These are phyloP conservation scores for Annulohypoxylon bovei DNA, from an alignment of 495 filamentous ascomycete genomes.

Conservation along the genomic window DNA sequence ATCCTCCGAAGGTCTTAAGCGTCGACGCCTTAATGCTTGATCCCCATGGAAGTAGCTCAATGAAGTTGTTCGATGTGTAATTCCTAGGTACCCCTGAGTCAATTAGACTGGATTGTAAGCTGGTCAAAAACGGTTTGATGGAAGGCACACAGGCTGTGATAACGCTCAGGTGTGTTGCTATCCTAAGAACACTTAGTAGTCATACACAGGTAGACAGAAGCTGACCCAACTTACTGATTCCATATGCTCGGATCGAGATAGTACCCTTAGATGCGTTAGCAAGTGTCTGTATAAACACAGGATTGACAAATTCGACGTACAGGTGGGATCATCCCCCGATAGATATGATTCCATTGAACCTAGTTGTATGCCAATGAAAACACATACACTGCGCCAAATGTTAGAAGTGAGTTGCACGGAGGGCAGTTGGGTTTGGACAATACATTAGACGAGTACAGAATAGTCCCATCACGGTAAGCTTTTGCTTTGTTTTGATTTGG, in stretches of 20 bases:
- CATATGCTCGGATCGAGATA: constrained; percentile 7
- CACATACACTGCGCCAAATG: neutral
- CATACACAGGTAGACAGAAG: neutral
- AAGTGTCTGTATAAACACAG: neutral
- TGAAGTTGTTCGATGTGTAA: neutral
- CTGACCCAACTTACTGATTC: neutral
- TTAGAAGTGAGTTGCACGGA: neutral
- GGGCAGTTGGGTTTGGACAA: neutral
- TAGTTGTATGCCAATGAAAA: neutral
- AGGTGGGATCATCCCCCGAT: neutral
- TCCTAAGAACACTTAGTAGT: neutral
- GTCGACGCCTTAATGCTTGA: neutral
- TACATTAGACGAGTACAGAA: constrained; percentile 21
- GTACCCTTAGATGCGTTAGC: neutral
- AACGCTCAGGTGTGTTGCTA: constrained; percentile 15
- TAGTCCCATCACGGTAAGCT: constrained; percentile 4
- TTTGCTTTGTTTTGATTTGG: constrained; percentile 18
- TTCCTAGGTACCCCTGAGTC: constrained; percentile 21
- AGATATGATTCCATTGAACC: constrained; percentile 5
- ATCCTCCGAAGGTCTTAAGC: neutral
- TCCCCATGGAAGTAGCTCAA: constrained; percentile 2
- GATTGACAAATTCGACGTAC: neutral
- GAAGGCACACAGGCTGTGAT: constrained; percentile 22
- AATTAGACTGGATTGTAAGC: constrained; percentile 24
- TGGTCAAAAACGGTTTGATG: constrained; percentile 22